Evolutionary conservation across 805 yeast species (phyloP), one percentile per base, ranked within the genome.

Genomic region (Dipodascopsis uninucleata): DNA sequence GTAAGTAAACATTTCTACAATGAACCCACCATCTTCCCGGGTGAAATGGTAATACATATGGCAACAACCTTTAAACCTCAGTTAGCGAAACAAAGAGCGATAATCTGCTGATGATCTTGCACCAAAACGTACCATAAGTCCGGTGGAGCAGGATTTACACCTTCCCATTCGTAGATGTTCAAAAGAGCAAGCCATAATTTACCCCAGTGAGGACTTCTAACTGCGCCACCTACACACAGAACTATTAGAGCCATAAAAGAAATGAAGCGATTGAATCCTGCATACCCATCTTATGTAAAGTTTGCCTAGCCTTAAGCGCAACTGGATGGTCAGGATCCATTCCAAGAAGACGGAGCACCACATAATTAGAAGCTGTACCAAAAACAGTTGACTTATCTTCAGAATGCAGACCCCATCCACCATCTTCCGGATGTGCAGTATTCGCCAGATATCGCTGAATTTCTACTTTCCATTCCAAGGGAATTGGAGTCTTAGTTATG

Each of bases 11-110:
- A 0, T 93, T 95, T 45, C 99, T 72, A 0, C 97, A 89, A 60
- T 93, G 99, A 18, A 90, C 96, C 99, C 99, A 93, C 98, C 97
- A 93, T 61, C 85, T 76, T 28, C 89, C 94, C 1, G 99, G 98
- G 60, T 93, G 97, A 31, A 88, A 71, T 0, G 96, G 95, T 1
- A 82, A 58, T 38, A 71, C 61, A 50, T 87, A 85, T 1, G 98
- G 99, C 32, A 90, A 64, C 47, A 82, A 65, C 49, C 49, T 45
- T 17, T 3, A 21, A 7, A 7, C n/a, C n/a, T n/a, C n/a, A n/a
- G 7, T 16, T 3, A n/a, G 17, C 26, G 18, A 23, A 17, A 20
- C 9, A 17, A 5, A 31, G 4, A 8, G 18, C 5, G 17, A 26
- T 14, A 3, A 32, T 8, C 14, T 3, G 32, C 20, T 12, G 24